Evolutionary conservation across 495 filamentous ascomycete genomes (phyloP).

Genomic region (Daldinia grandis): DNA sequence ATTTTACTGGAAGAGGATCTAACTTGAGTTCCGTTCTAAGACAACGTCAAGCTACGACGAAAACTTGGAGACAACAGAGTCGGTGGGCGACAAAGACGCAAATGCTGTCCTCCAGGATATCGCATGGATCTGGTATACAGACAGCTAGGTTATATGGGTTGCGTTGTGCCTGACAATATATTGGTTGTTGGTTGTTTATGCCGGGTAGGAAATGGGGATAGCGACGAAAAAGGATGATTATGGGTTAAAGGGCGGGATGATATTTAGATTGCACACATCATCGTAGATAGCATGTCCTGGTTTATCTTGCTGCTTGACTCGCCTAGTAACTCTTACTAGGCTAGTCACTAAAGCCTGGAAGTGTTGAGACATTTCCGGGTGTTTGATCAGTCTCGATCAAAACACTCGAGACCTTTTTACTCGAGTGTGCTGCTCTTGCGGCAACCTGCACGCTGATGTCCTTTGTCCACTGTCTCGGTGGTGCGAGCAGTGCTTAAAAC

Average conservation of each 20-base stretch:
- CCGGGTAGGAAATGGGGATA: constrained; percentile 4
- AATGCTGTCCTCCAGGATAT: background rate
- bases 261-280: constrained; percentile 33
- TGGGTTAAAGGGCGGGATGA: constrained; percentile 1
- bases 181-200: constrained; percentile 6
- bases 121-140: background rate
- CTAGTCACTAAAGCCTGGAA: constrained; percentile 27
- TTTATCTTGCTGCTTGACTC: constrained; percentile 31
- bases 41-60: constrained; percentile 4
- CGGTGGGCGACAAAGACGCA: background rate
- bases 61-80: background rate
- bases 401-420: constrained; percentile 26
- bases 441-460: background rate
- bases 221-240: background rate
- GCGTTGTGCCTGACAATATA: background rate
- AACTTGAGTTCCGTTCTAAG: background rate
- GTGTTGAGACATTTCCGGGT: constrained; percentile 27
- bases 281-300: constrained; percentile 41
- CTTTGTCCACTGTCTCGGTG: background rate
- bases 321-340: constrained; percentile 24
- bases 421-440: constrained; percentile 22
- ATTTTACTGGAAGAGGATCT: background rate
- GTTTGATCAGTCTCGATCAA: constrained; percentile 29
- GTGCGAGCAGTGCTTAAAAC: constrained; percentile 6
- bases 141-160: background rate